Conservation (phyloP, 1,139 yeast genomes). For the Nakaseomyces sp. region DNA sequence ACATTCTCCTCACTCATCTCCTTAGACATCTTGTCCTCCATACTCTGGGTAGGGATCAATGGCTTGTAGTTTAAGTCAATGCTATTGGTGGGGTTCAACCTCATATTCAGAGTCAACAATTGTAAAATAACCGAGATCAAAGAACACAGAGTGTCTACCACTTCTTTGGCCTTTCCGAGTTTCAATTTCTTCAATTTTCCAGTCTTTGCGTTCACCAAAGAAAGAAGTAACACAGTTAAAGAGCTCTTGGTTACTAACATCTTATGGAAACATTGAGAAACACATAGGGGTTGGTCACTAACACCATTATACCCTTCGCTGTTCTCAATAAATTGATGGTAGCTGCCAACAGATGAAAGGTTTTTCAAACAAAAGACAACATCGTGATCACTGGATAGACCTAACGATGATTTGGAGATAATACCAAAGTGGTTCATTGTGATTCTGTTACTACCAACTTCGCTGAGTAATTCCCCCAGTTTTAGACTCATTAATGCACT, state of each 20-base stretch:
- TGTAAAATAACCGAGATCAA: slow-evolving; percentile 20
- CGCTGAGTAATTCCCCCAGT: slow-evolving; percentile 23
- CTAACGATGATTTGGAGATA: slow-evolving; percentile 5
- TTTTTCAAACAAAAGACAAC: slow-evolving; percentile 2
- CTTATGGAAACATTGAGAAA: slow-evolving; percentile 17
- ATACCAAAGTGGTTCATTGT: slow-evolving; percentile 9
- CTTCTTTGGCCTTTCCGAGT: slow-evolving; percentile 9
- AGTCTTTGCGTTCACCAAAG: slow-evolving; percentile 11
- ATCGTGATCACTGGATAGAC: background rate
- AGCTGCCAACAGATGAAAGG: background rate
- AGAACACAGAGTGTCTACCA: slow-evolving; percentile 17
- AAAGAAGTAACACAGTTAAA: slow-evolving; percentile 16
- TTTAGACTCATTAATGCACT: slow-evolving; percentile 21
- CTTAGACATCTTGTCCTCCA: slow-evolving; percentile 1
- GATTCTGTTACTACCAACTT: slow-evolving; percentile 21
- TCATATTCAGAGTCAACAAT: slow-evolving; percentile 21
- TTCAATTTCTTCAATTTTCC: slow-evolving; percentile 8
- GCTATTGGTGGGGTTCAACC: slow-evolving; percentile 27
- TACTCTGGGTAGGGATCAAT: slow-evolving; percentile 5
- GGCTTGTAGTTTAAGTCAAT: slow-evolving; percentile 23
- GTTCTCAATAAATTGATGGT: background rate
- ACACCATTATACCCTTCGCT: slow-evolving; percentile 7
- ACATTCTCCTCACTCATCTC: background rate
- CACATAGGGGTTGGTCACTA: slow-evolving; percentile 6
- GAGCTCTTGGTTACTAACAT: slow-evolving; percentile 19